These are phyloP conservation scores for Pythium grandisporangium DNA, from an alignment of 352 stramenopile genomes.

Conservation along the genomic window DNA sequence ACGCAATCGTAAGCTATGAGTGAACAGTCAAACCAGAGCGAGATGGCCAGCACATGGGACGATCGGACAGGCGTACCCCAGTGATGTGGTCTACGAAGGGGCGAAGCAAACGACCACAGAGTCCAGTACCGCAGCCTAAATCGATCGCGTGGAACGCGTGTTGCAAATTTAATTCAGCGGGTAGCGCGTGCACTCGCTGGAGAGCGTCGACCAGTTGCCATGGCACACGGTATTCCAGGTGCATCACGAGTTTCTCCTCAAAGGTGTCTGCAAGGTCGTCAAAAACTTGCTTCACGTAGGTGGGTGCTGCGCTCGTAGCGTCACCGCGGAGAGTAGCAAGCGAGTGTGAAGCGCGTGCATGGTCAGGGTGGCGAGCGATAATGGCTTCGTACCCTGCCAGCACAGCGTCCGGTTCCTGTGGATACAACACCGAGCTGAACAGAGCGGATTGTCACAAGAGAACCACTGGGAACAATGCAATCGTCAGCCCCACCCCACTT, in stretches of 20 bases:
- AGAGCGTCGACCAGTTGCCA: conserved; percentile 70
- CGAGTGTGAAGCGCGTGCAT: conserved; percentile 53
- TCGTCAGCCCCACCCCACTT: too few species aligned
- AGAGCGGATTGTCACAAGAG: too few species aligned
- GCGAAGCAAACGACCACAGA: conserved; percentile 59
- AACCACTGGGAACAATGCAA: too few species aligned
- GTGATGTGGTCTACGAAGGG: conserved; percentile 43
- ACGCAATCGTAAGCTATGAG: background rate
- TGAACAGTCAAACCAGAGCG: too few species aligned
- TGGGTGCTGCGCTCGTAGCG: conserved; percentile 35
- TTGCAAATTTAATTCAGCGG: conserved; percentile 2
- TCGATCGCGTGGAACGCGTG: conserved; percentile 34
- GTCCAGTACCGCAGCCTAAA: conserved; percentile 66
- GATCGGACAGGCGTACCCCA: too few species aligned
- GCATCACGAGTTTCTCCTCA: conserved; percentile 73
- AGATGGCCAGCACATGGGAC: too few species aligned
- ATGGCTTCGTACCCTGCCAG: conserved; percentile 37
- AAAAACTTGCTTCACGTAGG: conserved; percentile 71
- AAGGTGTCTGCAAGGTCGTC: conserved; percentile 72
- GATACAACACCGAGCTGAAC: conserved; percentile 49
- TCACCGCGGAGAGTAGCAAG: conserved; percentile 51
- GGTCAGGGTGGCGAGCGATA: conserved; percentile 17
- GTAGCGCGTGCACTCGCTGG: conserved; percentile 23
- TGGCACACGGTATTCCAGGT: conserved; percentile 70
- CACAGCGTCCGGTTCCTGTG: conserved; percentile 44